A percentile compares a stretch with the other conserved stretches of the same genome.
phyloP scores from a whole-genome alignment of 768 basidiomycete species.

The Mycena filopes region DNA sequence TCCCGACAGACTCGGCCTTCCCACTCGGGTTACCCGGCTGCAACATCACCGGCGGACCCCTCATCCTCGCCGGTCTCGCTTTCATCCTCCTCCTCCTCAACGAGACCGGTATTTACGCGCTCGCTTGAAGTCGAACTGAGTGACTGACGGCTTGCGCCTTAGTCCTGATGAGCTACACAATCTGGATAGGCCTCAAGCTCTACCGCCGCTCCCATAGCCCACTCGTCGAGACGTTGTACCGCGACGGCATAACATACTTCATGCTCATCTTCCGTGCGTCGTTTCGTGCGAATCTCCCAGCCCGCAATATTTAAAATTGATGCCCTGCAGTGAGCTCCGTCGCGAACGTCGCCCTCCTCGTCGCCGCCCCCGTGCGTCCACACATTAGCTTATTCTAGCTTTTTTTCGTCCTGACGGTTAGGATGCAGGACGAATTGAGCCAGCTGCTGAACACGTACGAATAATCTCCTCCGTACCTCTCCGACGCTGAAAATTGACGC shows the following conservation, averaged over 20 bases:
- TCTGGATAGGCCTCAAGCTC: conserved; percentile 1
- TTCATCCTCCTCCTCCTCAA: conserved; percentile 25
- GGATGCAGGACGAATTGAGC: neutral
- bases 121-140: too few relatives aligned
- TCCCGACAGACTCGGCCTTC: neutral
- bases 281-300: too few relatives aligned
- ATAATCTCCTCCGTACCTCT: too few relatives aligned
- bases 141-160: too few relatives aligned
- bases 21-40: conserved; percentile 16
- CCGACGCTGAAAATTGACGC: neutral
- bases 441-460: conserved; percentile 19
- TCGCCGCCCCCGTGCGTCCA: conserved; percentile 15
- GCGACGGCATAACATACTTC: conserved; percentile 26
- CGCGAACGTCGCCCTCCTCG: conserved; percentile 15
- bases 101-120: conserved; percentile 26
- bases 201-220: conserved; percentile 13
- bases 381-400: too few relatives aligned
- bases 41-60: conserved; percentile 10
- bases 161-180: conserved; percentile 27
- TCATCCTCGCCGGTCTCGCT: conserved; percentile 19
- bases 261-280: conserved; percentile 7
- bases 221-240: conserved; percentile 21
- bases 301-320: too few relatives aligned
- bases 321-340: neutral
- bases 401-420: too few relatives aligned